Conservation (phyloP, 495 filamentous ascomycete genomes). For the Neurospora pannonica region DNA sequence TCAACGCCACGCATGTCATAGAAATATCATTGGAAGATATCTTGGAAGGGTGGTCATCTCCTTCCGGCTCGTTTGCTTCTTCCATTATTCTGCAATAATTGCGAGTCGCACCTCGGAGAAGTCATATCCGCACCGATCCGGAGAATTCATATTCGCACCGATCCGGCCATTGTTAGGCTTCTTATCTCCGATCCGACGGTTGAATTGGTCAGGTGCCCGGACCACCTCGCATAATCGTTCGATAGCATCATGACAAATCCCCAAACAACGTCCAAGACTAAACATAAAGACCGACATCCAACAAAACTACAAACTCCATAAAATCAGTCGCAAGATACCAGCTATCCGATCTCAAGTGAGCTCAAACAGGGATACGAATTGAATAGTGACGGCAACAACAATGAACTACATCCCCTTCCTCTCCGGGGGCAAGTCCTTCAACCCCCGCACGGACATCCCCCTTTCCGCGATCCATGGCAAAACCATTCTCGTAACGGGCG, state of each 20-base stretch:
- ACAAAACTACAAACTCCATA: not conserved
- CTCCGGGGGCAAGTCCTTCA: constrained; percentile 4
- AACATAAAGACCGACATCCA: not conserved
- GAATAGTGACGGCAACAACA: not conserved
- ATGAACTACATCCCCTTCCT: not conserved
- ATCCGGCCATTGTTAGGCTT: not conserved
- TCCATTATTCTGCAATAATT: not conserved
- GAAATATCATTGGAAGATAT: not conserved
- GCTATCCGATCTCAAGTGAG: accelerated
- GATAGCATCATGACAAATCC: not conserved
- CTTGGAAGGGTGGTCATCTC: not conserved
- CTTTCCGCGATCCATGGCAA: constrained; percentile 38
- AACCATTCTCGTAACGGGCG: constrained; percentile 53
- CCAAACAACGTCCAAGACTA: not conserved
- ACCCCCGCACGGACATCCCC: constrained; percentile 47
- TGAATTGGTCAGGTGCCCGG: not conserved
- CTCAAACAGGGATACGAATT: not conserved
- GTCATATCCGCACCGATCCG: not conserved
- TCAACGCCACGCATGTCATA: not conserved
- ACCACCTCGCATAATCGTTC: not conserved
- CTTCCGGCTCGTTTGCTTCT: not conserved
- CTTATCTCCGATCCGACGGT: not conserved
- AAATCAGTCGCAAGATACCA: not conserved
- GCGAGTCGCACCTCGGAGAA: not conserved
- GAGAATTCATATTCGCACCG: not conserved